Evolutionary conservation across 2,329 filamentous ascomycete species (phyloP), one percentile per base, ranked within the genome.

Genomic region (Botrytis byssoidea): DNA sequence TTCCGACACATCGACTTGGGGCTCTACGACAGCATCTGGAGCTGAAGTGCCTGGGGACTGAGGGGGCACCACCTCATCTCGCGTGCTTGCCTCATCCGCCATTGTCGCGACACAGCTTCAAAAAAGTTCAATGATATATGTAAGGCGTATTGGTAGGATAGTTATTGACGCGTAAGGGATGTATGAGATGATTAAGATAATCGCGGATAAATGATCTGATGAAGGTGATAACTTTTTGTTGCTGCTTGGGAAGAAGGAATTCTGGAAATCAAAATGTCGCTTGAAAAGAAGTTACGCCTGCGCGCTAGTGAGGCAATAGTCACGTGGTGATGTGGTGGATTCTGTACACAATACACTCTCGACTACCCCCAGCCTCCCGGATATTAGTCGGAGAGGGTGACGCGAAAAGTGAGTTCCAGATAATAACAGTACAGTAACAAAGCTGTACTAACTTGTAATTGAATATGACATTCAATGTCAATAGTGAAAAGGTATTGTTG

Each of bases 41-140:
- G 74, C n/a, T 57, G 73, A 55, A 70, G 74, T 29, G 8, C 78
- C 78, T 74, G 75, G 67, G 60, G 74, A 44, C 48, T 74, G 35
- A 68, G 74, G 37, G 66, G 77, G 67, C 67, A 60, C 64, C 51
- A 74, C 73, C 40, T 74, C 74, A 74, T 76, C 74, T 75, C 74
- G 73, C 55, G 76, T 73, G 65, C 72, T 77, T 75, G 75, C 73
- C 72, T 78, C 78, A 74, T 80, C 77, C 59, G 79, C 75, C 79
- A 80, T 80, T 12, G 76, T 77, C 76, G 79, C 78, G 77, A 76
- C 75, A 75, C 70, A 68, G 71, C 64, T 73, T 73, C 64, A 61
- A 73, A 69, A 57, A 57, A 51, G 66, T 61, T 73, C 71, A 40
- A 73, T 57, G 64, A 40, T 60, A 61, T 59, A 68, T 37, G 73